Percentiles rank a stretch among this genome's conserved stretches.
Conservation (phyloP, 2,329 filamentous ascomycete genomes). For the Aspergillus sp. region DNA sequence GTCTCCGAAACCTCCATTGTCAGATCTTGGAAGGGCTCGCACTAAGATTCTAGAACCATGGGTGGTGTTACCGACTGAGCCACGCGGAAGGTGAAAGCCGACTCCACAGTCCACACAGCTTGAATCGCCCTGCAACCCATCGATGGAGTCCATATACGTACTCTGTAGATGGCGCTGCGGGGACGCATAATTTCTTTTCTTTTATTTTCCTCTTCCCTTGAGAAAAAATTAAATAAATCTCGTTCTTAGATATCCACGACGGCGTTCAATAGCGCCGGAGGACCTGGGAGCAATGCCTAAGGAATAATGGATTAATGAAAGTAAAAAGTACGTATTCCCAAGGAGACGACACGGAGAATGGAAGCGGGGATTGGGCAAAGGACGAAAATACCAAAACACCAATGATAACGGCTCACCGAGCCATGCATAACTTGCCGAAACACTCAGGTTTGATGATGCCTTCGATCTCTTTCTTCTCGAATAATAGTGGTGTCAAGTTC, state of each 20-base stretch:
- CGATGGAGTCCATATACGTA: neutral
- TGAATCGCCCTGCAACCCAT: neutral
- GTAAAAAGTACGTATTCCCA: neutral
- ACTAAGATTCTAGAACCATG: conserved; percentile 17
- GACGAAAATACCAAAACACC: neutral
- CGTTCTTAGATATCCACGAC: neutral
- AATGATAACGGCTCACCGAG: neutral
- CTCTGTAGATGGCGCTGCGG: no score
- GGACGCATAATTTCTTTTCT: no score
- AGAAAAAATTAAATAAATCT: no score
- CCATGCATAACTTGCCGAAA: neutral
- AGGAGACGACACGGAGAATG: neutral
- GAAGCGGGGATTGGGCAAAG: neutral
- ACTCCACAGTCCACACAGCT: conserved; percentile 21
- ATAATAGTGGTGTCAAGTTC: no score
- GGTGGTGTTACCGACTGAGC: conserved; percentile 13
- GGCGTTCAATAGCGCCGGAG: neutral
- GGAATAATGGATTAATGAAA: neutral
- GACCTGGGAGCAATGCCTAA: neutral
- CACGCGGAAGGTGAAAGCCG: conserved; percentile 20
- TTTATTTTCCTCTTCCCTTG: no score
- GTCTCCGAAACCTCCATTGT: conserved; percentile 12
- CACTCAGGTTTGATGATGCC: neutral
- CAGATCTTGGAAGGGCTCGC: conserved; percentile 12
- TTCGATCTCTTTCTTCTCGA: neutral